Conservation (phyloP, 768 basidiomycete species). For the Macrolepiota fuliginosa region DNA sequence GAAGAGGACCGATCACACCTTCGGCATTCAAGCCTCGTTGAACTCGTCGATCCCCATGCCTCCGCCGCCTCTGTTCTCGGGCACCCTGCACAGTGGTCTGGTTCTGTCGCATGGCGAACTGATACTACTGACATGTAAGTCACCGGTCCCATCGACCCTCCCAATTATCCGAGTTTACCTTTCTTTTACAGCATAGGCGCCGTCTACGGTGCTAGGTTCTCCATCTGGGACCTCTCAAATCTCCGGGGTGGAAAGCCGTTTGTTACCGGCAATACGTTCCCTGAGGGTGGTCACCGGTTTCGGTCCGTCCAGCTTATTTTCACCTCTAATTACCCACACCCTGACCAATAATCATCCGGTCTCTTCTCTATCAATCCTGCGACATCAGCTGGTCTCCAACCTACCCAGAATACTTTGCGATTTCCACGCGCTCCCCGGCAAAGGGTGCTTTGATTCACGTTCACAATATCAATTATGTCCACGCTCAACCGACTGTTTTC, state of each 20-base stretch:
- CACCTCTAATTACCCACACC: constrained; percentile 2
- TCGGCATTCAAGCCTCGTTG: constrained; percentile 63
- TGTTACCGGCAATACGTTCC: constrained; percentile 58
- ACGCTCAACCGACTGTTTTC: constrained; percentile 62
- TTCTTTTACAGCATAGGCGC: constrained; percentile 61
- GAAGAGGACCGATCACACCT: constrained; percentile 49
- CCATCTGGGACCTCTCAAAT: constrained; percentile 74
- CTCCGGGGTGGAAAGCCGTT: constrained; percentile 73
- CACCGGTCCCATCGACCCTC: not conserved
- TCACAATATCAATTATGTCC: constrained; percentile 62
- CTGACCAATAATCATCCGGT: not conserved
- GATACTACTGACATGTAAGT: constrained; percentile 73
- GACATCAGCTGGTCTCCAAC: constrained; percentile 71
- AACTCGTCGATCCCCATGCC: constrained; percentile 69
- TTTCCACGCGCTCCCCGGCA: constrained; percentile 56
- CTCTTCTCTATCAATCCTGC: not conserved
- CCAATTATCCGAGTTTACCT: not conserved
- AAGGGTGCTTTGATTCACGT: constrained; percentile 70
- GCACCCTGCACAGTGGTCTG: constrained; percentile 42
- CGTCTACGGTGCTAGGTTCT: constrained; percentile 67
- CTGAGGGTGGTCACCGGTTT: constrained; percentile 67
- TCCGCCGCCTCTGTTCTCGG: constrained; percentile 53
- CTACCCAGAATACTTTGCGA: constrained; percentile 74
- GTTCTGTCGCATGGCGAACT: constrained; percentile 67
- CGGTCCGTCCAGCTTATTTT: constrained; percentile 41